phyloP scores from a whole-genome alignment of 192 early-diverging fungal species.

The Coemansia umbellata region DNA sequence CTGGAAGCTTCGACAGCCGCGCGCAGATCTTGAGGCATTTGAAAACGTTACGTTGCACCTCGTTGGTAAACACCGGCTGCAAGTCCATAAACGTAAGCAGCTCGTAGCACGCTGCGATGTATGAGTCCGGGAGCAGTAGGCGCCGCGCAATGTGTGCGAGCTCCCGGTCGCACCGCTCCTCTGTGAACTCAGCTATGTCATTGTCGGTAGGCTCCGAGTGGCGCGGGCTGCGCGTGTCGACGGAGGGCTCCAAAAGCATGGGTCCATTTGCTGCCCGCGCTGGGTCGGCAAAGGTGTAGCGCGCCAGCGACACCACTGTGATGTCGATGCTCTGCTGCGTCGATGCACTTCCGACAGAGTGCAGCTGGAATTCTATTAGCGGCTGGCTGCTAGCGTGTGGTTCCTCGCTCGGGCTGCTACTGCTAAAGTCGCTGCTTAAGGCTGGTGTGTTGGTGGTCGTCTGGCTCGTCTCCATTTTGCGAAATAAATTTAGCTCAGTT shows the following conservation, averaged over 20 bases:
- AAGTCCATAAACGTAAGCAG: slow-evolving; percentile 33
- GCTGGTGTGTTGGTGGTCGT: no score
- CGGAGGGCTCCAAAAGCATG: slow-evolving; percentile 30
- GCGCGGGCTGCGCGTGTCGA: slow-evolving; percentile 10
- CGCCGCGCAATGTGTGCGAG: slow-evolving; percentile 28
- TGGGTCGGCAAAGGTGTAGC: slow-evolving; percentile 48
- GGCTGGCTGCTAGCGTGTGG: neutral
- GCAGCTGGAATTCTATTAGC: neutral
- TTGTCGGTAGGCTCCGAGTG: slow-evolving; percentile 13
- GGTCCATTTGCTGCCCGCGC: slow-evolving; percentile 21
- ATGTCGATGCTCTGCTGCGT: slow-evolving; percentile 22
- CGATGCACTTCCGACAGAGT: neutral
- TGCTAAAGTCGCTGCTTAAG: no score
- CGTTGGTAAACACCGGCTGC: slow-evolving; percentile 15
- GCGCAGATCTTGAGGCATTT: slow-evolving; percentile 50
- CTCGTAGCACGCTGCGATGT: slow-evolving; percentile 43
- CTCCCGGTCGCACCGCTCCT: slow-evolving; percentile 40
- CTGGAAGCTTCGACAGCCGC: slow-evolving; percentile 45
- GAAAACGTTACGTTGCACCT: slow-evolving; percentile 47
- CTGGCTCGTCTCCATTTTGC: no score
- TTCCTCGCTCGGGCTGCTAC: neutral
- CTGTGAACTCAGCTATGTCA: slow-evolving; percentile 45
- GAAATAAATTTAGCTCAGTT: no score
- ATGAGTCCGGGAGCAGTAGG: slow-evolving; percentile 42
- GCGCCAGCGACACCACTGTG: slow-evolving; percentile 31